These are phyloP conservation scores for Epichloe typhina DNA, from an alignment of 2,329 filamentous ascomycete species.

Conservation along the genomic window DNA sequence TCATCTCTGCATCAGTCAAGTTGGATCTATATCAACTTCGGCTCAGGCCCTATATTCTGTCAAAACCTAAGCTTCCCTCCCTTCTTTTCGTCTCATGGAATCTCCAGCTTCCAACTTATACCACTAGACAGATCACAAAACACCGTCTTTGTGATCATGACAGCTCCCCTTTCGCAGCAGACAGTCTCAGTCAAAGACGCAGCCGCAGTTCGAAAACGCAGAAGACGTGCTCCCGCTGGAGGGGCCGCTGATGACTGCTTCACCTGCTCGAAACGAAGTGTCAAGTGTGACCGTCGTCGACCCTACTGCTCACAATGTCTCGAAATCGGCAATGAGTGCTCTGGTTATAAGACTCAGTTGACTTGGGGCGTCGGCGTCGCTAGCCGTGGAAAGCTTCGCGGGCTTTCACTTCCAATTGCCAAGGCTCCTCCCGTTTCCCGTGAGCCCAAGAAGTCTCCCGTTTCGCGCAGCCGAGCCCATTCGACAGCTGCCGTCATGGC, in stretches of 20 bases:
- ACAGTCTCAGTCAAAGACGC: constrained; percentile 34
- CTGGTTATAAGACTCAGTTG: constrained; percentile 90
- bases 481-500: constrained; percentile 25
- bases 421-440: constrained; percentile 43
- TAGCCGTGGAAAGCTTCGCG: constrained; percentile 85
- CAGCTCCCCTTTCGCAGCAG: constrained; percentile 32
- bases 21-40: background rate
- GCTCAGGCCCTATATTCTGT: background rate
- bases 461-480: constrained; percentile 30
- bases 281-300: constrained; percentile 79
- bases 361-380: constrained; percentile 96
- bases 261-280: constrained; percentile 69
- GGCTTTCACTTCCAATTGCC: constrained; percentile 62
- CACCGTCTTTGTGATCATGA: constrained; percentile 25
- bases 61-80: no score
- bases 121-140: no score
- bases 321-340: constrained; percentile 82
- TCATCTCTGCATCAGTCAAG: constrained; percentile 3
- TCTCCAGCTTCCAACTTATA: background rate
- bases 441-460: constrained; percentile 33
- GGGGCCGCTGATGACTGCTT: constrained; percentile 94
- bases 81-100: background rate
- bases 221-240: constrained; percentile 76
- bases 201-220: constrained; percentile 51
- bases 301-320: constrained; percentile 94